These are phyloP conservation scores for Boechera retrofracta DNA, from an alignment of 345 rosid species.

Conservation along the genomic window DNA sequence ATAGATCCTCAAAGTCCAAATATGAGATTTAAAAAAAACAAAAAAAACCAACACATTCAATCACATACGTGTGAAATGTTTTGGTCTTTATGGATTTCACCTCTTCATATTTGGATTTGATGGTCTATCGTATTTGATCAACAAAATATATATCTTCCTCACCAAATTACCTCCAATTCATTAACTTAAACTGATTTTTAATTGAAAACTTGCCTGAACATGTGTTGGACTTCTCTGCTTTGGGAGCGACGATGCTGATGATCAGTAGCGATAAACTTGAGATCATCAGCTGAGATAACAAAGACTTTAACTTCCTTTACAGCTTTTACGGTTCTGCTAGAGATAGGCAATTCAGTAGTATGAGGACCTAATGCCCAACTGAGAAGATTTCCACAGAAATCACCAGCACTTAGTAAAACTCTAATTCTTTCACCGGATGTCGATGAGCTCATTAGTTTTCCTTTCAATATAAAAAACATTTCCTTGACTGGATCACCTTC, in stretches of 20 bases:
- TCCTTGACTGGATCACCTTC: constrained; percentile 56
- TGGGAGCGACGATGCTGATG: constrained; percentile 43
- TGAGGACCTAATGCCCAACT: constrained; percentile 61
- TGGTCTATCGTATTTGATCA: no score
- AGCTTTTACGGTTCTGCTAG: constrained; percentile 46
- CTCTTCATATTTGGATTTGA: no score
- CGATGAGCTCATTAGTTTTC: constrained; percentile 37
- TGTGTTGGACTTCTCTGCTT: constrained; percentile 49
- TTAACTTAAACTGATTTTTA: not conserved
- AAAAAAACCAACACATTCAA: no score
- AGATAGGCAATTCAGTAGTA: constrained; percentile 44
- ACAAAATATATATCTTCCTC: no score
- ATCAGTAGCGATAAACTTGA: constrained; percentile 41
- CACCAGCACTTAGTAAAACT: constrained; percentile 26
- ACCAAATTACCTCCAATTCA: no score
- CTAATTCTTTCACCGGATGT: constrained; percentile 48
- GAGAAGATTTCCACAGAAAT: constrained; percentile 51
- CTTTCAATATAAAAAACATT: constrained; percentile 51
- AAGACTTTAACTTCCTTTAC: constrained; percentile 50
- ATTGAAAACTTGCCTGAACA: constrained; percentile 25
- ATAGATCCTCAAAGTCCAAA: no score
- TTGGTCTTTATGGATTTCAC: no score
- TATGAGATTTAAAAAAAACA: no score
- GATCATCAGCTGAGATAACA: constrained; percentile 46
- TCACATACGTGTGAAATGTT: no score